Base-by-base conservation (phyloP, 345 rosid genomes). In the Corchorus capsularis region DNA sequence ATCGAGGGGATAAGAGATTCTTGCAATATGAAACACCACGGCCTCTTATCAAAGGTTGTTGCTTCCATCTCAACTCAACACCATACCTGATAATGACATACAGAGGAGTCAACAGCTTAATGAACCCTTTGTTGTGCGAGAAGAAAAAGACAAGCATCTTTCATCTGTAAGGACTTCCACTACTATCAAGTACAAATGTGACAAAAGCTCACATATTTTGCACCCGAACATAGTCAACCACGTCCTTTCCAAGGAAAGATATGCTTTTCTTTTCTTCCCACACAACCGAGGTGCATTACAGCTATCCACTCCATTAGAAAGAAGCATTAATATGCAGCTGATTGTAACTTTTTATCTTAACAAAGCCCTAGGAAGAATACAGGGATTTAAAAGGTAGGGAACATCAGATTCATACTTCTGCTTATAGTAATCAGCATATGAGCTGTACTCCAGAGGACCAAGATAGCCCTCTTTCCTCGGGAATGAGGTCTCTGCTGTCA, bases 381-480 rank as follows among this genome's bases (percentile, higher is more conserved):
- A 37, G 19, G 59, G n/a, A 62, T 57, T 50, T 11, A 43, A 71
- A 54, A 54, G n/a, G 37, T 3, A 60, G 15, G 10, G 8, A 75
- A 55, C 5, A 72, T n/a, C 46, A 47, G 54, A 47, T 57, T 81
- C 88, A 50, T 91, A 94, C 99, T 96, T 96, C 89, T 93, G 98
- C 83, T 87, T 90, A 84, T 92, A 93, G 76, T 96, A 96, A 82
- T 96, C 97, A 20, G 93, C 95, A 74, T 92, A 96, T 43, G 99
- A 87, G 84, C 93, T 93, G 80, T 96, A 96, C 84, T 93, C 96
- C 60, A 96, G 79, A 50, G 99, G 99, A 80, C 99, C 99, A 66
- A 96, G 94, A 90, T 92, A 93, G 71, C 98, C 99, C 87, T 91
- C 98, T 89, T 93, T 96, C 88, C 98, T 89, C 0, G 99, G 99